These are phyloP conservation scores for Stipa capillata DNA, from an alignment of 176 grass and related monocot species.

Conservation along the genomic window DNA sequence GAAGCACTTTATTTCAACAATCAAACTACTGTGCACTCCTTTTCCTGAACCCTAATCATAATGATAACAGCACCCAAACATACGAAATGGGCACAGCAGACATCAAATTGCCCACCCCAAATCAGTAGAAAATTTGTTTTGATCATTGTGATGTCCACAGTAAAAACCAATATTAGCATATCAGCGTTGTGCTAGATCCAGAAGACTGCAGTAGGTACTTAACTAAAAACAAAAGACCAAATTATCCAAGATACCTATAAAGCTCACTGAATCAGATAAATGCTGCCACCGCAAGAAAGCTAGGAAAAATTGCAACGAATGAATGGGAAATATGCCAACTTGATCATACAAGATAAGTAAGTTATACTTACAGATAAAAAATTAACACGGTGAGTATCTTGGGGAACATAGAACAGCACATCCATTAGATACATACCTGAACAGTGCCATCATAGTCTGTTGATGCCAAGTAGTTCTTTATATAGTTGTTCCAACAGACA, in stretches of 20 bases:
- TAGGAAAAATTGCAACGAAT: background rate
- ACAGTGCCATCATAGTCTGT: slow-evolving; percentile 89
- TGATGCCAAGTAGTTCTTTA: slow-evolving; percentile 96
- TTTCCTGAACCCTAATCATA: background rate
- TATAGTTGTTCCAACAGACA: slow-evolving; percentile 94
- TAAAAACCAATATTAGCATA: background rate
- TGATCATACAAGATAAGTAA: background rate
- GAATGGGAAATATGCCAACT: background rate
- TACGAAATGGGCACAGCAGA: background rate
- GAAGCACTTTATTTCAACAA: background rate
- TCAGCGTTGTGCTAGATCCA: background rate
- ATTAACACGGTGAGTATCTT: background rate
- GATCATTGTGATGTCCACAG: background rate
- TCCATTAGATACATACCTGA: slow-evolving; percentile 51
- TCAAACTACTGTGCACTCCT: background rate
- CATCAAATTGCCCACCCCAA: background rate
- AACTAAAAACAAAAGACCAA: background rate
- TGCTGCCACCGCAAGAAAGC: background rate
- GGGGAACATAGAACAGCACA: background rate
- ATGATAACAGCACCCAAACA: background rate
- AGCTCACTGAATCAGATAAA: background rate
- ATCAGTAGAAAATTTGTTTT: background rate
- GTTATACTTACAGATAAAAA: background rate
- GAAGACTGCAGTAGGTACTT: background rate
- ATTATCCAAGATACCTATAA: background rate